Base-by-base conservation (phyloP, 805 yeast species). In the Candida hispaniensis region DNA sequence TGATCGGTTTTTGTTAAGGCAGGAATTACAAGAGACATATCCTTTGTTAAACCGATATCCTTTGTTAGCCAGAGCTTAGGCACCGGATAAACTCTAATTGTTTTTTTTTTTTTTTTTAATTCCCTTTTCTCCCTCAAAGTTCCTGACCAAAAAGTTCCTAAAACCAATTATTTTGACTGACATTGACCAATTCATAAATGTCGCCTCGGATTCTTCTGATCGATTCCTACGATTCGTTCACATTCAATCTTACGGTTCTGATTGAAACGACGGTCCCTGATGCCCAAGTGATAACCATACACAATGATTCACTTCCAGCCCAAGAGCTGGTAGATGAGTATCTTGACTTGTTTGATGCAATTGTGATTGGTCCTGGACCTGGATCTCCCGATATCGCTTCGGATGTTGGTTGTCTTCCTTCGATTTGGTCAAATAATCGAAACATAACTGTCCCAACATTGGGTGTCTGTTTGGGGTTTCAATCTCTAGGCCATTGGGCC, bases 331-430 rank as follows among this genome's bases (percentile, higher is more conserved):
- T 79, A 30, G 45, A 47, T 5, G 40, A 48, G 2, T 63, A 67
- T 40, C 49, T 81, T 12, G 60, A 64, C 1, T 49, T 60, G 6
- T 74, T 82, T 45, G 82, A 79, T 40, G 83, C 83, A 19, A 63
- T 91, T 3, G 73, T 91, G 0, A 66, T 91, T 6, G 98, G 98
- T 0, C 99, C 99, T 0, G 99, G 99, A 0, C 99, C 99, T 0
- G 99, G 99, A 0, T 73, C 80, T 46, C 98, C 98, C 0, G 55
- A 58, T 1, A 59, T 61, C 46, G 49, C 66, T 4, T 45, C 50
- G 2, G 96, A 86, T 48, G 71, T 78, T 17, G 95, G 94, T 0
- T 66, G 83, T 7, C 71, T 86, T 10, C 69, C 74, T 0, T 55
- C 56, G 6, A 41, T 86, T 44, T 78, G 70, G 67, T 39, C 56